Conservation (phyloP, 2,329 filamentous ascomycete genomes). For the Pseudodiploospora longispora region DNA sequence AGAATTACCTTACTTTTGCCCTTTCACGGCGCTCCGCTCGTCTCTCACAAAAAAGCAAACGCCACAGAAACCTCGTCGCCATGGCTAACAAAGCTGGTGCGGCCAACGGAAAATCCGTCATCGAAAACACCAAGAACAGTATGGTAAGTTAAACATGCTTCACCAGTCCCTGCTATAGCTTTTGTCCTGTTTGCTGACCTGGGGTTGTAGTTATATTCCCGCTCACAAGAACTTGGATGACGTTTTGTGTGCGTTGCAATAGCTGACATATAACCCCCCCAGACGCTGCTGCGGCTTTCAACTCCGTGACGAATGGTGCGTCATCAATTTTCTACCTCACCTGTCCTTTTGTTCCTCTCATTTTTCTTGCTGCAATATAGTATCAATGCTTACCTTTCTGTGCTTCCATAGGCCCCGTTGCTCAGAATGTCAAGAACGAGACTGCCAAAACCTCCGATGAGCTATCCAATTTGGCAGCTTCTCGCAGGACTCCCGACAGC, state of each 20-base stretch:
- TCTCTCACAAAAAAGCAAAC: constrained; percentile 3
- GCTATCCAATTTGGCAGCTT: constrained; percentile 49
- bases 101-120: constrained; percentile 38
- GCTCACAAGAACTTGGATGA: constrained; percentile 22
- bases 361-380: neutral
- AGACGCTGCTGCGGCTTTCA: constrained; percentile 44
- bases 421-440: constrained; percentile 50
- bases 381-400: constrained; percentile 2
- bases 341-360: neutral
- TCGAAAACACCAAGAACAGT: constrained; percentile 45
- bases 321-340: constrained; percentile 1
- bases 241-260: neutral
- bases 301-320: constrained; percentile 40
- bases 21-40: too few species aligned
- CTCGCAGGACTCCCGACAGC: constrained; percentile 43
- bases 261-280: neutral
- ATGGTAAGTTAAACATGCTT: constrained; percentile 32
- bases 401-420: constrained; percentile 42
- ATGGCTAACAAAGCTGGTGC: constrained; percentile 26
- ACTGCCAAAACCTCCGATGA: constrained; percentile 46
- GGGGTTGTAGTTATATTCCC: neutral
- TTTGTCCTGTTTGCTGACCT: constrained; percentile 4
- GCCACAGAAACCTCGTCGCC: constrained; percentile 30
- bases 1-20: too few species aligned
- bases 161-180: constrained; percentile 8